Evolutionary conservation across 2,329 filamentous ascomycete species (phyloP), one percentile per base, ranked within the genome.

Genomic region (Cladosporium sp.): DNA sequence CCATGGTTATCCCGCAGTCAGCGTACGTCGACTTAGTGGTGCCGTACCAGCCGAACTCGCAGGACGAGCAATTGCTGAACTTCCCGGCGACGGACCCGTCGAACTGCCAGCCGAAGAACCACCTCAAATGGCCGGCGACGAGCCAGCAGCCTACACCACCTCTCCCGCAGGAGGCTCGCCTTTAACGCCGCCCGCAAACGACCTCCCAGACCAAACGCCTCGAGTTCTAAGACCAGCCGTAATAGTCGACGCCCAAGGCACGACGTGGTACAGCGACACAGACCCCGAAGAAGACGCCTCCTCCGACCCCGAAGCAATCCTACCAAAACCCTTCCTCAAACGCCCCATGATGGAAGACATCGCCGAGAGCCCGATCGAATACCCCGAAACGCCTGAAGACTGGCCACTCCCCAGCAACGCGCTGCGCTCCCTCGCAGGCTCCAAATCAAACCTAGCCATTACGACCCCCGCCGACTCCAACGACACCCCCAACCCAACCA

Each of bases 101-200:
- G 45, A 48, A 19, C 29, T 48, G 7, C 45, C 45, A 1, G 45
- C 22, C 13, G 45, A 48, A 2, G 48, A 50, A n/a, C 41, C 41
- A 25, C 48, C 48, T 8, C 39, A 50, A 16, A 38, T 50, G 48
- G 48, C 39, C 6, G 48, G 41, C 33, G 33, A 43, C 22, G 48
- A 43, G 9, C 39, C 48, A 3, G 40, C 48, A 19, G n/a, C 27
- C 22, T 50, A 50, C 13, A 38, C 38, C 12, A 43, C 33, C 16
- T 20, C 48, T 25, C 41, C 48, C 4, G 13, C 39, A 12, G 41
- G 35, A 12, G 33, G 32, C n/a, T 50, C 48, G 18, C 48, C 48
- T 19, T 27, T 50, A 5, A 50, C 48, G n/a, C 48, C 48, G n/a
- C 48, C 48, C 6, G 38, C 25, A 3, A 25, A 50, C 20, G 39